Evolutionary conservation across 2,329 filamentous ascomycete species (phyloP).

Genomic region (Cercospora nicotianae): DNA sequence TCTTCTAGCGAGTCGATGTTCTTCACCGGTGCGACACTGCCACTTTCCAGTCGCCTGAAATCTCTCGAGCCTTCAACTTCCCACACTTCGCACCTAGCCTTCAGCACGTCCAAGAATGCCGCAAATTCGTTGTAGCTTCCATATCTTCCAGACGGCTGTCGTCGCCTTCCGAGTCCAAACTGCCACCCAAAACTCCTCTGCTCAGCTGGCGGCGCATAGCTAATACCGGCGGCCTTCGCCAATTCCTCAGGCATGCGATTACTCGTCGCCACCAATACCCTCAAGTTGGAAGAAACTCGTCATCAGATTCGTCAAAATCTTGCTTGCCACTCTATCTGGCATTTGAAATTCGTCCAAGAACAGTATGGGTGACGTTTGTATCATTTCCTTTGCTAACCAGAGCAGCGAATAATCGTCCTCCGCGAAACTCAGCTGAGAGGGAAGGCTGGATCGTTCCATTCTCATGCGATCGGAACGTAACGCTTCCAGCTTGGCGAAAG

Average conservation of each 20-base stretch:
- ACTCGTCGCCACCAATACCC: slow-evolving; percentile 75
- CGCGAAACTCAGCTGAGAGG: slow-evolving; percentile 19
- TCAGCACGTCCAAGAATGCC: slow-evolving; percentile 71
- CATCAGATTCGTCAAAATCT: slow-evolving; percentile 76
- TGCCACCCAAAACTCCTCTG: slow-evolving; percentile 47
- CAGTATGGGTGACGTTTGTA: slow-evolving; percentile 71
- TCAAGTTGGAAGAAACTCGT: slow-evolving; percentile 80
- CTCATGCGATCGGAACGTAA: slow-evolving; percentile 51
- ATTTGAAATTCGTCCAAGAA: slow-evolving; percentile 85
- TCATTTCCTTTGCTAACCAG: slow-evolving; percentile 72
- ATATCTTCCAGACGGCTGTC: slow-evolving; percentile 51
- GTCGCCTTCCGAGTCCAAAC: slow-evolving; percentile 39
- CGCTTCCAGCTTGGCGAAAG: slow-evolving; percentile 68
- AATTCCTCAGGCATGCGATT: slow-evolving; percentile 84
- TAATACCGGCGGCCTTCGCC: slow-evolving; percentile 69
- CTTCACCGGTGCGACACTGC: slow-evolving; percentile 30
- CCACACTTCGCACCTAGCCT: slow-evolving; percentile 78
- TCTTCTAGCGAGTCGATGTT: slow-evolving; percentile 22
- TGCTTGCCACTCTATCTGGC: slow-evolving; percentile 73
- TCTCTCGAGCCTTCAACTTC: slow-evolving; percentile 76
- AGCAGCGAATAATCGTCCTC: slow-evolving; percentile 67
- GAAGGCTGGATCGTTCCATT: slow-evolving; percentile 10
- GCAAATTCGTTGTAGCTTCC: slow-evolving; percentile 70
- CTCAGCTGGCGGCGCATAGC: slow-evolving; percentile 60
- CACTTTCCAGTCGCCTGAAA: slow-evolving; percentile 61